Conservation (phyloP, 352 stramenopile species). For the Globisporangium perplexum region DNA sequence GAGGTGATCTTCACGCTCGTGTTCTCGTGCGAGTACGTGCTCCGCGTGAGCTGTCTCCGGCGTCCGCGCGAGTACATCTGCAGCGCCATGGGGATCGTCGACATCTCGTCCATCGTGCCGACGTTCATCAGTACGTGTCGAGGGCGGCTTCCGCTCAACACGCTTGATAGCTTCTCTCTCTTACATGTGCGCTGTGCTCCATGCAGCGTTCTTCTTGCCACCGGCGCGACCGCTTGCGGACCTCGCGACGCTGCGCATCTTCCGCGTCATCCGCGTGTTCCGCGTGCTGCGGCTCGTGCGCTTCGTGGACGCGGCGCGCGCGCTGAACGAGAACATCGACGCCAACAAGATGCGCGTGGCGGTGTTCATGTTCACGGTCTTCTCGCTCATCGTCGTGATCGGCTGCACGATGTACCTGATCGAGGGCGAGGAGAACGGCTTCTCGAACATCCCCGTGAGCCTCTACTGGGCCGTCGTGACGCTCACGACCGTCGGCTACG, state of each 20-base stretch:
- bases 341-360: constrained; percentile 76
- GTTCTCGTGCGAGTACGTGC: constrained; percentile 38
- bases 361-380: constrained; percentile 70
- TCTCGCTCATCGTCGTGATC: constrained; percentile 77
- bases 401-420: constrained; percentile 83
- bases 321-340: constrained; percentile 73
- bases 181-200: background rate
- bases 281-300: constrained; percentile 62
- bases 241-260: constrained; percentile 66
- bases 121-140: constrained; percentile 35
- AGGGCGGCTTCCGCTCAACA: background rate
- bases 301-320: constrained; percentile 62
- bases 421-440: constrained; percentile 69
- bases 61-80: constrained; percentile 37
- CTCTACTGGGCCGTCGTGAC: constrained; percentile 54
- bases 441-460: constrained; percentile 58
- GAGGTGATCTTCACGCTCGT: constrained; percentile 41
- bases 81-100: constrained; percentile 44
- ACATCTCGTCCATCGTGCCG: constrained; percentile 43
- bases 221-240: constrained; percentile 52
- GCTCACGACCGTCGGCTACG: constrained; percentile 49
- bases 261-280: constrained; percentile 76
- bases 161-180: background rate
- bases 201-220: constrained; percentile 42
- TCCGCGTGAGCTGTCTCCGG: constrained; percentile 30